These are phyloP conservation scores for Logfia minima DNA, from an alignment of 129 eudicot genomes.

Conservation along the genomic window DNA sequence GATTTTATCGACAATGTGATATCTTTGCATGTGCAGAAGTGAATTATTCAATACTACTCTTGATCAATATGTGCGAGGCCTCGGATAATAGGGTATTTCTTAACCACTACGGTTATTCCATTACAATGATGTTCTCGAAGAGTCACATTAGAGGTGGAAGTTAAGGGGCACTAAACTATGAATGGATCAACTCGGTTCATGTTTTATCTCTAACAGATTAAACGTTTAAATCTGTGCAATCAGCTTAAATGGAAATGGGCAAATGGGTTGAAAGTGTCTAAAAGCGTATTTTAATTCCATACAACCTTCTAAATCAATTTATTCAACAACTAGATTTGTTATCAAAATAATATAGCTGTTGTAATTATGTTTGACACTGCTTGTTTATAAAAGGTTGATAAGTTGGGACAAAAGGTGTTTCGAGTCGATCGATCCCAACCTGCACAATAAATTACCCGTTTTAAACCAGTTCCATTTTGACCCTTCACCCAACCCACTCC, in stretches of 20 bases:
- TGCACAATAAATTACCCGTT: background rate
- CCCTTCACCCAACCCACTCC: background rate
- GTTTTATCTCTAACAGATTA: background rate
- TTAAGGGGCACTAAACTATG: background rate
- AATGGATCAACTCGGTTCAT: background rate
- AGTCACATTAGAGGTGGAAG: background rate
- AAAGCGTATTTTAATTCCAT: too few species aligned
- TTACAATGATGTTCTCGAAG: too few species aligned
- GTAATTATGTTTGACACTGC: background rate
- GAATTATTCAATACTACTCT: constrained; percentile 69
- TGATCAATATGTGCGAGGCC: constrained; percentile 86
- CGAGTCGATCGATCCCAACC: background rate
- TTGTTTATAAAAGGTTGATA: background rate
- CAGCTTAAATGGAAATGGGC: background rate
- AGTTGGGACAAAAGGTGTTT: background rate
- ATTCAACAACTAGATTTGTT: background rate
- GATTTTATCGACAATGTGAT: background rate
- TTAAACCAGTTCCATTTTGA: background rate
- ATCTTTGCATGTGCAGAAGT: constrained; percentile 41
- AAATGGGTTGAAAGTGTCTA: background rate
- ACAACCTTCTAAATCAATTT: background rate
- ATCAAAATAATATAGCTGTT: too few species aligned
- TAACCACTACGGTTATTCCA: too few species aligned
- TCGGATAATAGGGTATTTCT: constrained; percentile 39
- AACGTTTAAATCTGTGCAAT: background rate